These are phyloP conservation scores for Apostasia shenzhenica DNA, from an alignment of 106 monocot species.

Conservation along the genomic window DNA sequence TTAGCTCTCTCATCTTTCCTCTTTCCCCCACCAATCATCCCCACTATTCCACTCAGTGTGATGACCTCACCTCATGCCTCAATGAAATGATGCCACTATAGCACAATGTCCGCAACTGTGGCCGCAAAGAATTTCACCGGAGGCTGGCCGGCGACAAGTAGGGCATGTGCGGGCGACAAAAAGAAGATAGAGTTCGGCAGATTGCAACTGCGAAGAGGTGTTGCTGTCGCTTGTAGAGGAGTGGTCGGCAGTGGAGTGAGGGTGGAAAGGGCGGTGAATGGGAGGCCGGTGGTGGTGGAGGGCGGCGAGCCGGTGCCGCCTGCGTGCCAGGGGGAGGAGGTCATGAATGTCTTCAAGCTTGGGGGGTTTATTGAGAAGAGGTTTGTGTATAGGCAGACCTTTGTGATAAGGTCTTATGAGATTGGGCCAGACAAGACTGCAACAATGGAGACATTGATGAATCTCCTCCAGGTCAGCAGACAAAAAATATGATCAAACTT, in stretches of 20 bases:
- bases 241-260: neutral
- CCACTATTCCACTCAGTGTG: neutral
- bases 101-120: neutral
- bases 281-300: constrained; percentile 25
- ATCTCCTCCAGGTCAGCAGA: constrained; percentile 47
- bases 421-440: constrained; percentile 64
- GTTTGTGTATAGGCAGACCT: constrained; percentile 44
- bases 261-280: constrained; percentile 22
- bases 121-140: neutral
- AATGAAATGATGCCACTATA: neutral
- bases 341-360: constrained; percentile 30
- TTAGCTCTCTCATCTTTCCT: neutral
- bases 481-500: no score
- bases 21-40: neutral
- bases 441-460: constrained; percentile 61
- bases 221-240: neutral
- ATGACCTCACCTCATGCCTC: neutral
- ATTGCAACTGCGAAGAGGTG: neutral
- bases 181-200: neutral
- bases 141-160: neutral
- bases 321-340: neutral
- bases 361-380: constrained; percentile 43
- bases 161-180: neutral
- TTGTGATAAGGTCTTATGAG: constrained; percentile 64
- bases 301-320: neutral